A percentile compares a stretch with the other conserved stretches of the same genome.
Conservation (phyloP, 2,329 filamentous ascomycete species). For the Alternaria alternata region DNA sequence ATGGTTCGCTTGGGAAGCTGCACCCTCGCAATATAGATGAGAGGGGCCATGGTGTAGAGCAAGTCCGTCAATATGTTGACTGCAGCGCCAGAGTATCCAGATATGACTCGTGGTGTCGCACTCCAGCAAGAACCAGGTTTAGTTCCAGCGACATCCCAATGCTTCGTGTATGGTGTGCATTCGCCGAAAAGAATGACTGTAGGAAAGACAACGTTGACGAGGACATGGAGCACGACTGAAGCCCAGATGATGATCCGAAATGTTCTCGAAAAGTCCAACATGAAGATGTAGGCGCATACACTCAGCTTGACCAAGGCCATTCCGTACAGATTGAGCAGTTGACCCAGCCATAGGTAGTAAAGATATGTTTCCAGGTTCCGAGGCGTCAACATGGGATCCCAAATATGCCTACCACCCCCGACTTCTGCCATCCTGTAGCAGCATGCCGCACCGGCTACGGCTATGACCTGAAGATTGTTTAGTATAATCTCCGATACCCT, state of each 20-base stretch:
- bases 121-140: slow-evolving; percentile 35
- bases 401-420: slow-evolving; percentile 33
- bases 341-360: slow-evolving; percentile 31
- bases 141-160: slow-evolving; percentile 32
- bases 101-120: slow-evolving; percentile 33
- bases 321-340: slow-evolving; percentile 36
- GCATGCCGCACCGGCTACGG: slow-evolving; percentile 28
- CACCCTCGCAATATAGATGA: slow-evolving; percentile 34
- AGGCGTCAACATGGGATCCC: slow-evolving; percentile 33
- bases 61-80: slow-evolving; percentile 38
- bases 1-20: slow-evolving; percentile 35
- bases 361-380: slow-evolving; percentile 29
- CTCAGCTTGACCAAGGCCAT: slow-evolving; percentile 42
- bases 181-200: slow-evolving; percentile 34
- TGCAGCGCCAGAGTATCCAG: slow-evolving; percentile 36
- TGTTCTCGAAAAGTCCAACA: slow-evolving; percentile 33
- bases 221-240: slow-evolving; percentile 30
- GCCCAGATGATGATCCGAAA: slow-evolving; percentile 35
- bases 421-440: slow-evolving; percentile 31
- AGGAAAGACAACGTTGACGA: slow-evolving; percentile 34
- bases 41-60: slow-evolving; percentile 34
- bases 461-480: slow-evolving; percentile 24
- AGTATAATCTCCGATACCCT: neutral
- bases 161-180: slow-evolving; percentile 33
- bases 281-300: slow-evolving; percentile 38